A percentile compares a stretch with the other conserved stretches of the same genome.
phyloP scores from a whole-genome alignment of 805 yeast species.

The Barnettozyma salicaria region DNA sequence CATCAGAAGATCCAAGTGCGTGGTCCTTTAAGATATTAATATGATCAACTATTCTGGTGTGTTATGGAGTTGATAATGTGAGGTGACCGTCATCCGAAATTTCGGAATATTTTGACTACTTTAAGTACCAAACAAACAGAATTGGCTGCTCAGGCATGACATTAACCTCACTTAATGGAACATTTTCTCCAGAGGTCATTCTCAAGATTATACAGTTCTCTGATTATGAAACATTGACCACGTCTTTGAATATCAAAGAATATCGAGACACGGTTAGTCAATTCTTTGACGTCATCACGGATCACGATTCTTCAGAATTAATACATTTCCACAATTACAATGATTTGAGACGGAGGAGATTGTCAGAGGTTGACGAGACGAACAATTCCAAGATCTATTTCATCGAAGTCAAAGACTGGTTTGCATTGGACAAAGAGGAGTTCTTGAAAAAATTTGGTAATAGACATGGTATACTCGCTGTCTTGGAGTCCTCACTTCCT shows the following conservation, averaged over 20 bases:
- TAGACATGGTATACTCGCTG: slow-evolving; percentile 1
- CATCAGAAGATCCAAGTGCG: too few relatives aligned
- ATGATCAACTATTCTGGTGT: too few relatives aligned
- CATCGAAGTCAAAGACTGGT: slow-evolving; percentile 2
- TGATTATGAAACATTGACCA: neutral
- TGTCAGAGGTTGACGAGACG: neutral
- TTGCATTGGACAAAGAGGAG: neutral
- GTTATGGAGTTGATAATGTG: too few relatives aligned
- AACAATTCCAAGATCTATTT: neutral
- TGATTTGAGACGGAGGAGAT: neutral
- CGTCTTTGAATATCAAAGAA: neutral
- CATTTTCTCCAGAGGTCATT: too few relatives aligned
- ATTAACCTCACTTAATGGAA: neutral
- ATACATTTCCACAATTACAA: neutral
- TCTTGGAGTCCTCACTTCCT: neutral
- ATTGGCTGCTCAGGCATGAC: too few relatives aligned
- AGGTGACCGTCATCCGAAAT: too few relatives aligned
- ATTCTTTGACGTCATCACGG: slow-evolving; percentile 2
- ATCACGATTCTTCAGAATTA: neutral
- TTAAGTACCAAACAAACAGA: neutral
- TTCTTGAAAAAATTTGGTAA: neutral
- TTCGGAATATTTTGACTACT: neutral
- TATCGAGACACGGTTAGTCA: neutral
- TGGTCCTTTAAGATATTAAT: too few relatives aligned
- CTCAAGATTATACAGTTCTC: neutral